Base-by-base conservation (phyloP, 495 filamentous ascomycete genomes). In the Hypoxylon rickii region DNA sequence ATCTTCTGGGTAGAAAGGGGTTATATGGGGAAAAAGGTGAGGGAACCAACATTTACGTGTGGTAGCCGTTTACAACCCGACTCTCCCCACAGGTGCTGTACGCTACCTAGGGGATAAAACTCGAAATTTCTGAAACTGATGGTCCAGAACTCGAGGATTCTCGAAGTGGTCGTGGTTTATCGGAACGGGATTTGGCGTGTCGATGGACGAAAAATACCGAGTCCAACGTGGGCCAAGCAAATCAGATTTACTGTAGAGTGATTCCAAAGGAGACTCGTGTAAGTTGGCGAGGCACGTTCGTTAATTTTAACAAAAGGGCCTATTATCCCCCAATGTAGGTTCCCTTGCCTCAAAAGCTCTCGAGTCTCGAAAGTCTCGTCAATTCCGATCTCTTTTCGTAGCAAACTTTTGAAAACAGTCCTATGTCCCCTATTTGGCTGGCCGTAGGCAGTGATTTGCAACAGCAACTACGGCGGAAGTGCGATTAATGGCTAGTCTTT, bases 261-360 rank as follows among this genome's bases (percentile, higher is more conserved):
- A 34, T n/a, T 7, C 32, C 32, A 34, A n/a, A 34, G 32, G 22
- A 15, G 26, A 33, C 10, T n/a, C 22, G 3, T 38, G 31, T 19
- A 22, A 24, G n/a, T 26, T 18, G 2, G 29, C 5, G 15, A 31
- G 21, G 21, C 19, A 34, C 29, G 16, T 43, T 12, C 7, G 39
- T 11, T 26, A 51, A 46, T 31, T 17, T 22, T 15, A 21, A n/a
- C 34, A 44, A 54, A 42, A 3, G n/a, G 11, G 17, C 46, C 32
- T 44, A 16, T 63, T 53, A 18, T 52, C 51, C 44, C 37, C 44
- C 52, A n/a, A n/a, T n/a, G n/a, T n/a, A n/a, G n/a, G n/a, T n/a
- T 36, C 16, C 22, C 21, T n/a, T 34, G 46, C 31, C 39, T 15
- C 16, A 16, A 17, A 16, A 50, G 43, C 16, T 29, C 12, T 11